Evolutionary conservation across 208 protist genomes (phyloP).

Genomic region (Crithidia acanthocephali): DNA sequence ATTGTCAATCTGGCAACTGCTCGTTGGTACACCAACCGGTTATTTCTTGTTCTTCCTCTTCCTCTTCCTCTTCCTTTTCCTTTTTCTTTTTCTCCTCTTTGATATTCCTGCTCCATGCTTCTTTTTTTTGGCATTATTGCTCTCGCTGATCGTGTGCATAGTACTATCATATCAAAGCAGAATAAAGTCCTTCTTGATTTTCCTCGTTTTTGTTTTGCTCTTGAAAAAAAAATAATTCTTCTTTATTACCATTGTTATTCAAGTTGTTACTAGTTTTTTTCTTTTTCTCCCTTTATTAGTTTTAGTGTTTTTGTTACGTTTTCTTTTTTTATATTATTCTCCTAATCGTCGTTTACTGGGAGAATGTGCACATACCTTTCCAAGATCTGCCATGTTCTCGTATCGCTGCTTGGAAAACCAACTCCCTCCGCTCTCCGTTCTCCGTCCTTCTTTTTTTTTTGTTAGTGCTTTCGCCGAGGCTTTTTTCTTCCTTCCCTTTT

Average conservation of each 20-base stretch:
- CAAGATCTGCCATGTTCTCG: not conserved
- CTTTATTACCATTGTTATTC: too few species aligned
- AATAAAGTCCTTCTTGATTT: too few species aligned
- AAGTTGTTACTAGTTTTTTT: conserved; percentile 1
- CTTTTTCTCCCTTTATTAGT: conserved; percentile 1
- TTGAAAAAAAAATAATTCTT: too few species aligned
- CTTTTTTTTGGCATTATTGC: too few species aligned
- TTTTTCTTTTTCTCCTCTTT: conserved; percentile 12
- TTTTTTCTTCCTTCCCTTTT: too few species aligned
- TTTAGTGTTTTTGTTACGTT: conserved; percentile 5
- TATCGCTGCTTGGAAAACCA: not conserved
- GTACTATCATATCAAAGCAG: too few species aligned
- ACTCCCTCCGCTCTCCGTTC: too few species aligned
- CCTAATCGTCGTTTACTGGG: not conserved
- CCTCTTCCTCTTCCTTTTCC: not conserved
- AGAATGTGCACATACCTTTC: not conserved
- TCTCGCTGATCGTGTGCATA: too few species aligned
- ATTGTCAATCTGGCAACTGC: too few species aligned
- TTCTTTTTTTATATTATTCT: not conserved
- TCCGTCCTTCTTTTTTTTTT: not conserved
- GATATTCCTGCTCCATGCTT: too few species aligned
- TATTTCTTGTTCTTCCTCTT: not conserved
- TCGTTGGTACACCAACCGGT: too few species aligned
- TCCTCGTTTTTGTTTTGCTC: too few species aligned
- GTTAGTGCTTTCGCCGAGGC: conserved; percentile 8